A percentile compares a stretch with the other conserved stretches of the same genome.
These are phyloP conservation scores for Thielaviopsis ethacetica DNA, from an alignment of 2,329 filamentous ascomycete species.

Conservation along the genomic window DNA sequence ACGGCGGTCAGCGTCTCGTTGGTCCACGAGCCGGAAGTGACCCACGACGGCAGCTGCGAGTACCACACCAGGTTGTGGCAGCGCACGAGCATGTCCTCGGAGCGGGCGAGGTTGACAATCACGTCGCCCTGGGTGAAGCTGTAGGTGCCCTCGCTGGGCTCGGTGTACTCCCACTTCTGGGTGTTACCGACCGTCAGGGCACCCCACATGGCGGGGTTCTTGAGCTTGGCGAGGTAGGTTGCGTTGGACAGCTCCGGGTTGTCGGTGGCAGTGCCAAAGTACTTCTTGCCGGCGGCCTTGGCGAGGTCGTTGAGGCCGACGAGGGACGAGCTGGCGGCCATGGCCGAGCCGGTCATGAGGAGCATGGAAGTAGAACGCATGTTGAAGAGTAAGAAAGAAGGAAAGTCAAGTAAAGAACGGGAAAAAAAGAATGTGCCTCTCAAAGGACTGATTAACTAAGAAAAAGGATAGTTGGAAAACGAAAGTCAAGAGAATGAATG, in stretches of 20 bases:
- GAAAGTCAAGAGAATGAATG: background rate
- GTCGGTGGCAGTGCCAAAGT: constrained; percentile 49
- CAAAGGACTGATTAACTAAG: background rate
- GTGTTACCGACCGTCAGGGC: constrained; percentile 45
- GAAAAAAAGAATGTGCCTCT: background rate
- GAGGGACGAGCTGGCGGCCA: constrained; percentile 13
- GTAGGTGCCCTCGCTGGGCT: constrained; percentile 41
- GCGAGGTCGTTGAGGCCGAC: constrained; percentile 32
- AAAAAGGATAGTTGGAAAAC: background rate
- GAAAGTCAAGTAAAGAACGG: background rate
- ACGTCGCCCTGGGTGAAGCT: constrained; percentile 42
- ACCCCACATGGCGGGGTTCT: constrained; percentile 39
- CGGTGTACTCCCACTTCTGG: constrained; percentile 44
- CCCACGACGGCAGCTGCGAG: constrained; percentile 25
- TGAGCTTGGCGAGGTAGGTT: constrained; percentile 33
- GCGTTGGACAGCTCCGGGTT: constrained; percentile 26
- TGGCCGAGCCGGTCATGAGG: constrained; percentile 17
- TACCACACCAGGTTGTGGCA: constrained; percentile 40
- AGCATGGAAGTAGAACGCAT: constrained; percentile 16
- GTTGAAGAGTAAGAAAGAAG: background rate
- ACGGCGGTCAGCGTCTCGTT: constrained; percentile 37
- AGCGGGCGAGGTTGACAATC: constrained; percentile 26
- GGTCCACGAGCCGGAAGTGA: constrained; percentile 30
- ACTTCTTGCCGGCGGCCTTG: constrained; percentile 34
- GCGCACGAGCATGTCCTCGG: constrained; percentile 30